phyloP scores from a whole-genome alignment of 306 rosid species.

The Casuarina glauca region DNA sequence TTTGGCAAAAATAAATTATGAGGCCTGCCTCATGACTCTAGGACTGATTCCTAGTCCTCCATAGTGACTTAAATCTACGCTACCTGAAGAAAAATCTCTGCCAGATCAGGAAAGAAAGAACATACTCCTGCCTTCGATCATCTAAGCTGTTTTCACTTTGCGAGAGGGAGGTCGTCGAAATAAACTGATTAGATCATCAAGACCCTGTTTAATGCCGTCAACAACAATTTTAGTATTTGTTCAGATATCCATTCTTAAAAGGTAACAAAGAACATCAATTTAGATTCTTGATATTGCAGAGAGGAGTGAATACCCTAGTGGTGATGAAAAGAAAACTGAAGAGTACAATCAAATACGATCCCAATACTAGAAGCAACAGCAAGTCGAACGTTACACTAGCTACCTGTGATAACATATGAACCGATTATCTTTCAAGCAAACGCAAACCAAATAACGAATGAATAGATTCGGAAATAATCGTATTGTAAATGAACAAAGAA shows the following conservation, averaged over 20 bases:
- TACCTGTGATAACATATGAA: slow-evolving; percentile 58
- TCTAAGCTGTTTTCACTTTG: slow-evolving; percentile 87
- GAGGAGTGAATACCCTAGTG: slow-evolving; percentile 49
- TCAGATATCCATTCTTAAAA: background rate
- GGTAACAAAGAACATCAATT: background rate
- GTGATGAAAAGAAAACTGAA: slow-evolving; percentile 68
- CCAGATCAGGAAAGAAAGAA: background rate
- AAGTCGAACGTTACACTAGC: slow-evolving; percentile 97
- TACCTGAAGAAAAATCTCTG: slow-evolving; percentile 20
- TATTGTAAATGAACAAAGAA: background rate
- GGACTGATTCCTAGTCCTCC: slow-evolving; percentile 15
- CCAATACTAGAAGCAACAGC: slow-evolving; percentile 80
- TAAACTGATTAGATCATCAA: slow-evolving; percentile 89
- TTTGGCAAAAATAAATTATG: slow-evolving; percentile 1
- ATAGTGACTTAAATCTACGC: slow-evolving; percentile 23
- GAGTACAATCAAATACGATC: slow-evolving; percentile 60
- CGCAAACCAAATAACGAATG: background rate
- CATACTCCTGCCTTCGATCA: background rate
- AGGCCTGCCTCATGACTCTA: slow-evolving; percentile 15
- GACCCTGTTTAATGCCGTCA: slow-evolving; percentile 59
- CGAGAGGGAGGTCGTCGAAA: slow-evolving; percentile 96
- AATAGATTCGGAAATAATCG: background rate
- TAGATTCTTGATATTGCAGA: background rate
- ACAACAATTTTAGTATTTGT: background rate
- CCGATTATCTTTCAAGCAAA: slow-evolving; percentile 23